Conservation (phyloP, 257 asterid species). For the Jacaranda mimosifolia region DNA sequence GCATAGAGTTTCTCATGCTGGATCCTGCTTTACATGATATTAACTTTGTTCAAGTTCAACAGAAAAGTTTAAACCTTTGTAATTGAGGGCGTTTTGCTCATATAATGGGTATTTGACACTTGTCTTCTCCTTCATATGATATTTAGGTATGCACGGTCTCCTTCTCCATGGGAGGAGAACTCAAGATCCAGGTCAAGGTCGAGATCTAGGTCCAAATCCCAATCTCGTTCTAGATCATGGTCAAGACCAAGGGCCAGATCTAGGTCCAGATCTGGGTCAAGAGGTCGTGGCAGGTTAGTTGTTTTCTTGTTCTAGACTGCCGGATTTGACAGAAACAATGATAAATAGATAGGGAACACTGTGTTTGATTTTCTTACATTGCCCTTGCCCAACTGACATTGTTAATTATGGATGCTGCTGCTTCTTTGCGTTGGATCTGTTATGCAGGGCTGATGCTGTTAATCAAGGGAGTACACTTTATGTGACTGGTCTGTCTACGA, state of each 20-base stretch:
- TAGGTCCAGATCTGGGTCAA: constrained; percentile 64
- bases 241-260: constrained; percentile 62
- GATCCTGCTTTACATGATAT: constrained; percentile 11
- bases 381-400: constrained; percentile 5
- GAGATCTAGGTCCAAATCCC: constrained; percentile 61
- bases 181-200: constrained; percentile 70
- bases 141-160: constrained; percentile 71
- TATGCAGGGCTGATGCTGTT: constrained; percentile 48
- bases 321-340: too few relatives aligned
- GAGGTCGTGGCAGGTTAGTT: constrained; percentile 79
- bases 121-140: constrained; percentile 17
- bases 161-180: constrained; percentile 79
- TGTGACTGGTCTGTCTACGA: constrained; percentile 94
- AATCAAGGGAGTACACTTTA: constrained; percentile 90
- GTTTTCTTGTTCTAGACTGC: neutral
- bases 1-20: neutral
- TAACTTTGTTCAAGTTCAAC: neutral
- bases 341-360: neutral
- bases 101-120: constrained; percentile 26
- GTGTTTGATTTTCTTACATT: constrained; percentile 9
- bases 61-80: neutral
- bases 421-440: constrained; percentile 10
- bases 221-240: constrained; percentile 70
- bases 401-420: constrained; percentile 11
- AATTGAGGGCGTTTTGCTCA: neutral